Base-by-base conservation (phyloP, 2,329 filamentous ascomycete species). In the Pezicula radicicola region DNA sequence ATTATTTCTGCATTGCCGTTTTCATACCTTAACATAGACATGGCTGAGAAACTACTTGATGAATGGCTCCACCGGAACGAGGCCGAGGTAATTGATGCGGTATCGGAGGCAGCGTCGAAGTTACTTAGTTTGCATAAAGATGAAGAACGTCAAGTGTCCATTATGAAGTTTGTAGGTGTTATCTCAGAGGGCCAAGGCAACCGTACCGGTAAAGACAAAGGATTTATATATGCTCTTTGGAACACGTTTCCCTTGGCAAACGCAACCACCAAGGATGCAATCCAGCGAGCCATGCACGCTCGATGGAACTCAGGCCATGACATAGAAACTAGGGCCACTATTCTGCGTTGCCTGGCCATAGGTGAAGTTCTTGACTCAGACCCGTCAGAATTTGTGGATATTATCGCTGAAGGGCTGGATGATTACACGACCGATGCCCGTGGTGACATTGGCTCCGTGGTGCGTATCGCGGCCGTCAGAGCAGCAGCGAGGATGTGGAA, bases 401-500 rank as follows among this genome's bases (percentile, higher is more conserved):
- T 67, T 12, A 68, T 87, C 8, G 64, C 69, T 0, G 78, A 79
- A 39, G 83, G 86, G 0, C 71, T 99, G 27, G 87, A 93, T 58
- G 92, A 99, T 66, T 97, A 97, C 64, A 96, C 90, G 0, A 92
- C 90, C 3, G 93, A 90, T 59, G 86, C 92, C 13, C 79, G 91
- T 51, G 94, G 94, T 15, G 94, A 99, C 64, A 80, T 97, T 46
- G 94, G 94, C 5, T 96, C 92, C 0, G 81, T 92, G 48, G 88
- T 96, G 4, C 81, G 94, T 3, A 74, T 93, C 5, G 87, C 92
- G 67, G 92, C 90, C 21, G 78, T 97, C 12, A 79, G 81, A 54
- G 83, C 83, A 2, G 75, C 91, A 2, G 83, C 79, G 2, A 37
- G 25, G 27, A 40, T 35, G 19, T 55, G 12, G 25, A 57, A 13